These are phyloP conservation scores for Acanthochlamys bracteata DNA, from an alignment of 106 monocot species.

Conservation along the genomic window DNA sequence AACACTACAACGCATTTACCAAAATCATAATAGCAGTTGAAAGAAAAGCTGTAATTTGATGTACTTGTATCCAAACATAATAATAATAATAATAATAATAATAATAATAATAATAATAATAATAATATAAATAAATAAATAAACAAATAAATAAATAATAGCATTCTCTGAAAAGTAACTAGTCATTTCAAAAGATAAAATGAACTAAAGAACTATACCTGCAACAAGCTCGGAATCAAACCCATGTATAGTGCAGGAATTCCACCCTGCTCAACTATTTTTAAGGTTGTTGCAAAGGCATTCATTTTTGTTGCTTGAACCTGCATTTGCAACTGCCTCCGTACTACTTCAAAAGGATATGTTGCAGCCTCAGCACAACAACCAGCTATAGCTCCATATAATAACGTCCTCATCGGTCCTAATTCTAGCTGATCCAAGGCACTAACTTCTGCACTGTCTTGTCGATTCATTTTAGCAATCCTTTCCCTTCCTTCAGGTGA, in stretches of 20 bases:
- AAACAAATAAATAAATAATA: no score
- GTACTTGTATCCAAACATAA: no score
- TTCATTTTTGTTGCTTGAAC: constrained; percentile 61
- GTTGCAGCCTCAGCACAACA: constrained; percentile 93
- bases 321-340: constrained; percentile 86
- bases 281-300: constrained; percentile 63
- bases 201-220: no score
- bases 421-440: constrained; percentile 81
- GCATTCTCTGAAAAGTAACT: no score
- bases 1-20: no score
- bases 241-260: constrained; percentile 85
- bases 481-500: constrained; percentile 71
- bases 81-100: no score
- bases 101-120: no score
- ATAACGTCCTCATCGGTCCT: constrained; percentile 64
- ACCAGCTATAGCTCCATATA: constrained; percentile 94
- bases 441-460: constrained; percentile 46
- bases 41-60: no score
- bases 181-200: no score
- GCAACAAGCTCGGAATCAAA: constrained; percentile 85
- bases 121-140: no score
- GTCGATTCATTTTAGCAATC: constrained; percentile 41
- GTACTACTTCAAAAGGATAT: constrained; percentile 92
- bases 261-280: constrained; percentile 85
- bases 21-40: no score